Conservation (phyloP, 2,329 filamentous ascomycete genomes). For the Aureobasidium sp. region DNA sequence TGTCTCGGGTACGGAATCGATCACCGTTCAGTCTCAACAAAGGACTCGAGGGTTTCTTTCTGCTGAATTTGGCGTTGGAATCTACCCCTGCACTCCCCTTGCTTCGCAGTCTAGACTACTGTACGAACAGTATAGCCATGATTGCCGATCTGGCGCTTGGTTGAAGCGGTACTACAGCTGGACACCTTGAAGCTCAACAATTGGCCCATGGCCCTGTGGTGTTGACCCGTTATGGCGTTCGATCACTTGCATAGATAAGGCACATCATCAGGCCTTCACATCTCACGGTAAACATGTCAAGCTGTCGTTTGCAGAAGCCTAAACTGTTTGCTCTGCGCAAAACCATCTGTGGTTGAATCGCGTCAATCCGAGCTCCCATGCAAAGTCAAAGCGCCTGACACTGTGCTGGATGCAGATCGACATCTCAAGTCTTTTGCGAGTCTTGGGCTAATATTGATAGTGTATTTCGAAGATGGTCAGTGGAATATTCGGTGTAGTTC, state of each 20-base stretch:
- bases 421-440: neutral
- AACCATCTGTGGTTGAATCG: neutral
- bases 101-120: neutral
- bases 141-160: neutral
- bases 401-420: neutral
- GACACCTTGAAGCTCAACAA: neutral
- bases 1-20: neutral
- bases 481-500: neutral
- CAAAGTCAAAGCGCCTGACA: neutral
- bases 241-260: neutral
- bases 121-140: neutral
- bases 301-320: neutral
- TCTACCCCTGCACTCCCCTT: neutral
- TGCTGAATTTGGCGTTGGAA: neutral
- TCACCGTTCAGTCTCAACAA: neutral
- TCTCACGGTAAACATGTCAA: neutral
- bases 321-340: neutral
- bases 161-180: neutral
- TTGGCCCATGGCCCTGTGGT: neutral
- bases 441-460: neutral
- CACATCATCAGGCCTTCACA: neutral
- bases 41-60: neutral
- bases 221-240: neutral
- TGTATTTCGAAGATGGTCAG: neutral
- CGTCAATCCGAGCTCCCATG: neutral